A percentile compares a stretch with the other conserved stretches of the same genome.
Conservation (phyloP, 2,329 filamentous ascomycete genomes). For the Penicillium vulpinum region DNA sequence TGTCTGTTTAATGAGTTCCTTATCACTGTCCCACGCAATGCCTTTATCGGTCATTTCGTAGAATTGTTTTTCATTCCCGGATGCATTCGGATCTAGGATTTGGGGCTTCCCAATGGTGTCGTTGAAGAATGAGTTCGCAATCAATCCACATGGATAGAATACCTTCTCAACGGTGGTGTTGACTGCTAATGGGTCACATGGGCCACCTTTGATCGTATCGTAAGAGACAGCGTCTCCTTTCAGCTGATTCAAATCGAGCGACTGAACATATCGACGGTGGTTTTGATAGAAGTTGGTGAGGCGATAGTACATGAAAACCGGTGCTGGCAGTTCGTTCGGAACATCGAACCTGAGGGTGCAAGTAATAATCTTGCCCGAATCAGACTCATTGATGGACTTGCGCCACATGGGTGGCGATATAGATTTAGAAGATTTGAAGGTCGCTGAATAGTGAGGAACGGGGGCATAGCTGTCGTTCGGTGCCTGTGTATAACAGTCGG, state of each 20-base stretch:
- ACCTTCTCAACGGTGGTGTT: conserved; percentile 59
- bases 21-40: conserved; percentile 87
- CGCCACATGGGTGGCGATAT: conserved; percentile 35
- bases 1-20: conserved; percentile 71
- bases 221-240: conserved; percentile 67
- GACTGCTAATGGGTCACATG: conserved; percentile 72
- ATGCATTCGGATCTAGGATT: conserved; percentile 32
- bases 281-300: conserved; percentile 99
- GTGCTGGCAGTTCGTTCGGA: conserved; percentile 74
- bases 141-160: conserved; percentile 92
- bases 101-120: conserved; percentile 75
- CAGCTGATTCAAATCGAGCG: conserved; percentile 79
- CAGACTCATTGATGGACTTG: conserved; percentile 29
- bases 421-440: conserved; percentile 63
- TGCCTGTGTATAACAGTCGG: conserved; percentile 66
- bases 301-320: conserved; percentile 90
- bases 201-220: conserved; percentile 62
- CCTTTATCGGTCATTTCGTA: conserved; percentile 76
- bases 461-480: conserved; percentile 40
- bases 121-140: conserved; percentile 97
- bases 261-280: conserved; percentile 92
- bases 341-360: conserved; percentile 79
- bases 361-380: conserved; percentile 46
- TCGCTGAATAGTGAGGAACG: conserved; percentile 53
- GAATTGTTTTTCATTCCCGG: conserved; percentile 47